Conservation (phyloP, 1,284 basidiomycete genomes). For the Naganishia liquefaciens region DNA sequence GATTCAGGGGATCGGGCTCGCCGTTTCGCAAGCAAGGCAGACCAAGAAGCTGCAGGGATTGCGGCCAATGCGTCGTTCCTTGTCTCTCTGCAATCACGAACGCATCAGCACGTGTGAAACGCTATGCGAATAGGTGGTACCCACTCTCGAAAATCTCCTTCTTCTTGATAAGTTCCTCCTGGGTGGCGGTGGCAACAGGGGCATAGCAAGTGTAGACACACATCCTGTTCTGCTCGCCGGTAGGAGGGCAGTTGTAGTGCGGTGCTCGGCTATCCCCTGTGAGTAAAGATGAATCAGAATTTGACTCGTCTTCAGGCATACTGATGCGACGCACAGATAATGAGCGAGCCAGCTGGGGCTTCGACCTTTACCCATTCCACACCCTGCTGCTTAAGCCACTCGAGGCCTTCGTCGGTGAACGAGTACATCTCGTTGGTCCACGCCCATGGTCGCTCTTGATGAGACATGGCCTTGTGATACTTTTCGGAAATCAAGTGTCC, state of each 20-base stretch:
- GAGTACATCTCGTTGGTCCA: slow-evolving; percentile 46
- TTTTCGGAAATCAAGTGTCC: slow-evolving; percentile 44
- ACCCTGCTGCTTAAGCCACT: slow-evolving; percentile 45
- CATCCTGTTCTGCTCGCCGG: slow-evolving; percentile 9
- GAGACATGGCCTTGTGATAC: slow-evolving; percentile 32
- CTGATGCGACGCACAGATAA: slow-evolving; percentile 39
- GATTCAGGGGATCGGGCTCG: slow-evolving; percentile 7
- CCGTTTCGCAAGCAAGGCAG: slow-evolving; percentile 12
- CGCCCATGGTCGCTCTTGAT: slow-evolving; percentile 24
- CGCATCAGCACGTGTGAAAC: too few species aligned
- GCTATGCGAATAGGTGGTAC: not conserved
- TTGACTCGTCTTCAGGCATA: too few species aligned
- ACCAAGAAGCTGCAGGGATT: slow-evolving; percentile 7
- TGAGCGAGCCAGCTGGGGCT: slow-evolving; percentile 42
- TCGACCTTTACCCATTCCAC: slow-evolving; percentile 44
- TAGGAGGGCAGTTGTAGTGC: slow-evolving; percentile 22
- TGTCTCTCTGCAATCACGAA: slow-evolving; percentile 1
- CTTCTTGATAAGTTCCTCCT: slow-evolving; percentile 22
- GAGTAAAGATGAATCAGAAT: not conserved
- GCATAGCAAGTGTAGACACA: slow-evolving; percentile 25
- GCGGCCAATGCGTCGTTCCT: slow-evolving; percentile 27
- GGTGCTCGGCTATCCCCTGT: slow-evolving; percentile 26
- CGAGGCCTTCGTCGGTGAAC: slow-evolving; percentile 40
- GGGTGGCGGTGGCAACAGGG: slow-evolving; percentile 11
- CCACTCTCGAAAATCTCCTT: slow-evolving; percentile 23